Base-by-base conservation (phyloP, 2,329 filamentous ascomycete species). In the Knufia fluminis region DNA sequence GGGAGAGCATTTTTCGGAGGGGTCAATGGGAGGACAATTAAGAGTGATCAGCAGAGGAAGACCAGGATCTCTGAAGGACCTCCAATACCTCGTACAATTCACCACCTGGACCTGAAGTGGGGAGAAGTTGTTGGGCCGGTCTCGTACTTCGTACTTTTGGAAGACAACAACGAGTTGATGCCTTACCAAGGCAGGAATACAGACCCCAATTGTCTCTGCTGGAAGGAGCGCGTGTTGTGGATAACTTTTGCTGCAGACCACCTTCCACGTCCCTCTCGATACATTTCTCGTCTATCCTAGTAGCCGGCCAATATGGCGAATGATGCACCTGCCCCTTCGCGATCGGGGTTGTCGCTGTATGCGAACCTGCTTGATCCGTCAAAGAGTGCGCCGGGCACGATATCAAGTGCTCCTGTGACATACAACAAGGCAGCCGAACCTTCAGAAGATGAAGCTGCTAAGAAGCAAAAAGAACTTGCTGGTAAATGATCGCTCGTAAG, bases 401-500 rank as follows among this genome's bases (percentile, higher is more conserved):
- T 91, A 59, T 87, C 85, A 14, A 79, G 83, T 59, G 84, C 79
- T 1, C 85, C 87, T 0, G 80, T 90, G 46, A 75, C 83, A 48
- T 90, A 89, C 67, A 80, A 79, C 54, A 69, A 81, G 59, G 64
- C 70, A 52, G 70, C 71, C 39, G 64, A 70, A 51, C 70, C 77
- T 58, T 56, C 72, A 59, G 55, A 66, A 56, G 73, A 74, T 58
- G 74, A 73, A 59, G 66, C 71, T 60, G 72, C 76, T 52, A 89
- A 83, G 66, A 87, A 85, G 67, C 71, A 73, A 68, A 74, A 77
- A 66, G 63, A 78, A 62, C 77, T 72, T 71, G 70, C 79, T 70
- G 80, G 80, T 83, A 82, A 68, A 70, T 70, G 66, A 61, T 59
- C 63, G 61, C 57, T 58, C 49, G 58, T 61, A 55, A 60, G 58